Evolutionary conservation across 2,329 filamentous ascomycete genomes (phyloP), one percentile per base, ranked within the genome.

Genomic region (Blastomyces gilchristii): DNA sequence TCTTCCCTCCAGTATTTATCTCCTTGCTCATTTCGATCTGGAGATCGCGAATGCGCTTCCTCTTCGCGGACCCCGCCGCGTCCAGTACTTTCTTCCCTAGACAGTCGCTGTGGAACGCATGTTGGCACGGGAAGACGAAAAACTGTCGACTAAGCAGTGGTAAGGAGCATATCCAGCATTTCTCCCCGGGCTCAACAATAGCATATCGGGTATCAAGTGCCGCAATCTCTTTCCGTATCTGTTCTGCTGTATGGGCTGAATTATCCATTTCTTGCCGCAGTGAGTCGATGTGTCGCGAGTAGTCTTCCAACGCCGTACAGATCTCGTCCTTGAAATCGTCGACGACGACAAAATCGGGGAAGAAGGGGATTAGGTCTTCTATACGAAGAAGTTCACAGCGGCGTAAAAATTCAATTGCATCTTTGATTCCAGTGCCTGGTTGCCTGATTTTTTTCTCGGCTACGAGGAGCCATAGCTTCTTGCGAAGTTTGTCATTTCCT

Each of bases 311-410:
- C 0, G 95, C 94, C 0, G 85, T 82, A 77, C 94, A 99, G 47
- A 99, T 97, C 74, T 99, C 94, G 67, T 97, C 92, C 73, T 97
- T 97, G 82, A 99, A 99, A 75, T 97, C 94, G 73, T 99, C 94
- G 66, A 99, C 97, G 60, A 97, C 89, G 31, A 97, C 91, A 72
- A 99, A 99, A 74, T 99, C 94, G 0, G 94, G 94, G 77, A 99
- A 99, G 80, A 99, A 97, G 0, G 94, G 94, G 50, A 99, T 97
- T 39, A 99, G 78, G 71, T 99, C 94, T 77, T 99, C 94, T 67
- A 99, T 99, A 66, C 89, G 88, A 58, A 99, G 84, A 14, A 97
- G 82, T 65, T 97, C 91, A 73, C 93, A 97, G 11, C 91, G 87
- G 68, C 91, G 90, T 14, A 97, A 82, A 71, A 99, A 97, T 65